Base-by-base conservation (phyloP, 2,329 filamentous ascomycete genomes). In the Fusarium decemcellulare region DNA sequence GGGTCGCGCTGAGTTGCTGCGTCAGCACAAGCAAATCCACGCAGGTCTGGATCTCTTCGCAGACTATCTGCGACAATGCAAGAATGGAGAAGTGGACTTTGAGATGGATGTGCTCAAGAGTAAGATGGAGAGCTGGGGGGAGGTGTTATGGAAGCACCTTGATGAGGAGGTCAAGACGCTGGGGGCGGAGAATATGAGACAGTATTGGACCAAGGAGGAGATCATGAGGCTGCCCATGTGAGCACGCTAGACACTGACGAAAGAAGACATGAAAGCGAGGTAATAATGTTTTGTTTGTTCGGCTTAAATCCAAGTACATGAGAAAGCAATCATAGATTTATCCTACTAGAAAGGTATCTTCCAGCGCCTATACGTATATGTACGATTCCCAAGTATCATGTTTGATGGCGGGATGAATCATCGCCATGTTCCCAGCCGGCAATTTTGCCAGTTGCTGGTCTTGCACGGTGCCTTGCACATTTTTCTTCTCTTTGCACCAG, bases 141-240 rank as follows among this genome's bases (percentile, higher is more conserved):
- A 84, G 10, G 92, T 97, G 67, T 78, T 97, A 51, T 95, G 93
- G 92, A 83, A 82, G 75, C 94, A 97, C 84, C 81, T 97, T 64
- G 93, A 96, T 74, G 91, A 95, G 73, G 94, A 97, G 84, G 94
- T 97, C 8, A 83, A 85, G 78, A 88, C 92, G 70, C 79, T 97
- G 34, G 88, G 91, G 3, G 94, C 94, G 46, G 92, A 96, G 79
- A 97, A 95, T 77, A 97, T 97, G 94, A 86, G 93, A 72, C 89
- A 85, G 79, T 94, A 92, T 79, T 97, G 93, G 93, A 92, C 85
- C 0, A 72, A 90, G 64, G 89, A 93, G 48, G 94, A 97, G 84
- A 90, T 97, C 79, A 83, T 80, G 77, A 80, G 82, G 54, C 85
- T 96, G 81, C 90, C 88, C 1, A 93, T 94, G 83, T 94, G 77